phyloP scores from a whole-genome alignment of 345 rosid species.

The Isatis tinctoria region DNA sequence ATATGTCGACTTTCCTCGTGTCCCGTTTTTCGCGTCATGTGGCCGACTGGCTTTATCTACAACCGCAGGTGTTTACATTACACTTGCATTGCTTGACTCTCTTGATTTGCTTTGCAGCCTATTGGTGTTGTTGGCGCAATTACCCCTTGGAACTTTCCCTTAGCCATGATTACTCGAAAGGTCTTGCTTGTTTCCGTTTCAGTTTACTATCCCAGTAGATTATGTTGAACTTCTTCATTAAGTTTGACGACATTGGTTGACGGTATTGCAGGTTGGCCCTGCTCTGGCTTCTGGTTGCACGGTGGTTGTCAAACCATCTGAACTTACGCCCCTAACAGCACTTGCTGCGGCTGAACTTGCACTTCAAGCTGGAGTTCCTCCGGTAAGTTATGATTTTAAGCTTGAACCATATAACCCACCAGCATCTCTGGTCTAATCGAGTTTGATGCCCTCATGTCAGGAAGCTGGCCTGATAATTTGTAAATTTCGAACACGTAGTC shows the following conservation, averaged over 20 bases:
- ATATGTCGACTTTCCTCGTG: conserved; percentile 3
- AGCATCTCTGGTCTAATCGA: conserved; percentile 4
- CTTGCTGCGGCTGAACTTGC: conserved; percentile 94
- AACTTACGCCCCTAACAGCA: conserved; percentile 92
- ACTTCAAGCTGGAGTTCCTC: conserved; percentile 97
- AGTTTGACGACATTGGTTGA: conserved; percentile 25
- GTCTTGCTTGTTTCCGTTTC: conserved; percentile 33
- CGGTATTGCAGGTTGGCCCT: conserved; percentile 74
- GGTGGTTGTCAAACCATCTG: conserved; percentile 92
- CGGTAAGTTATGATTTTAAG: conserved; percentile 51
- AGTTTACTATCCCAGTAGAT: neutral
- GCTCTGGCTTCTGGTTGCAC: conserved; percentile 99
- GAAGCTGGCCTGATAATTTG: conserved; percentile 1
- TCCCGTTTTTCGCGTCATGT: neutral
- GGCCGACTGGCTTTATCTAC: neutral
- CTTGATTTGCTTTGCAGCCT: conserved; percentile 55
- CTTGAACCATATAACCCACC: conserved; percentile 8
- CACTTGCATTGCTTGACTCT: conserved; percentile 1
- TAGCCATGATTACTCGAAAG: conserved; percentile 99
- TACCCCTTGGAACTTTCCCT: conserved; percentile 97
- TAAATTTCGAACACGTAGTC: neutral
- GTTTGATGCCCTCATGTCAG: neutral
- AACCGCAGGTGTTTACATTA: neutral
- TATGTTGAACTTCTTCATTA: neutral
- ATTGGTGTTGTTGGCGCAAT: conserved; percentile 95